Conservation (phyloP, 805 yeast genomes). For the Kluyveromyces aestuarii region DNA sequence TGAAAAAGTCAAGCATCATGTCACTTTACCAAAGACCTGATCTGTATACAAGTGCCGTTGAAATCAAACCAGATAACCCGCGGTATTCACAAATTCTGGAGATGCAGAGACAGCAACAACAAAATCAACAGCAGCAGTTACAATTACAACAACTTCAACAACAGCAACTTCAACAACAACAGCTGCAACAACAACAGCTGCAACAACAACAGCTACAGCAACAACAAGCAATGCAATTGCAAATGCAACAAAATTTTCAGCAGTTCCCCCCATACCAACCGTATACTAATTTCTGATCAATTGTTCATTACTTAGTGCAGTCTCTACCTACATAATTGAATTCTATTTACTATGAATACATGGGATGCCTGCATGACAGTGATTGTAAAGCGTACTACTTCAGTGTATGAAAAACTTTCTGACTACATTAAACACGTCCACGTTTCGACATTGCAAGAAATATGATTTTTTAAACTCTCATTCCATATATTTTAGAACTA, state of each 20-base stretch:
- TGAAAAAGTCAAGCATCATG: conserved; percentile 18
- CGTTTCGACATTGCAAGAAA: no score
- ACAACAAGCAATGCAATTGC: conserved; percentile 13
- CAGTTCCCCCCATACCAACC: conserved; percentile 2
- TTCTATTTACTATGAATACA: no score
- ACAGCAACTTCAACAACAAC: conserved; percentile 10
- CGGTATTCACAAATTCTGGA: conserved; percentile 21
- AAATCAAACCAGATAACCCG: conserved; percentile 20
- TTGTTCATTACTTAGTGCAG: no score
- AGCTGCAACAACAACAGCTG: conserved; percentile 10
- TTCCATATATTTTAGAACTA: no score
- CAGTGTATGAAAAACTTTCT: no score
- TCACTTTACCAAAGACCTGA: conserved; percentile 24
- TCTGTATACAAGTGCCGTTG: conserved; percentile 22
- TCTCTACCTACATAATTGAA: no score
- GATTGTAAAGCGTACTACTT: no score
- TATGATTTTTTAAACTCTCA: no score
- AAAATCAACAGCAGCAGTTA: conserved; percentile 7
- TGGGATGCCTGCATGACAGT: no score
- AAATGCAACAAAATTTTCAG: conserved; percentile 3
- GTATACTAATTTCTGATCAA: background rate
- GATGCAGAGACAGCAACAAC: conserved; percentile 21
- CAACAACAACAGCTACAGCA: conserved; percentile 17
- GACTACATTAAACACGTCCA: no score
- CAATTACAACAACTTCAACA: conserved; percentile 9